A percentile compares a stretch with the other conserved stretches of the same genome.
Evolutionary conservation across 2,329 filamentous ascomycete species (phyloP).

Genomic region (Fusarium liriodendri): DNA sequence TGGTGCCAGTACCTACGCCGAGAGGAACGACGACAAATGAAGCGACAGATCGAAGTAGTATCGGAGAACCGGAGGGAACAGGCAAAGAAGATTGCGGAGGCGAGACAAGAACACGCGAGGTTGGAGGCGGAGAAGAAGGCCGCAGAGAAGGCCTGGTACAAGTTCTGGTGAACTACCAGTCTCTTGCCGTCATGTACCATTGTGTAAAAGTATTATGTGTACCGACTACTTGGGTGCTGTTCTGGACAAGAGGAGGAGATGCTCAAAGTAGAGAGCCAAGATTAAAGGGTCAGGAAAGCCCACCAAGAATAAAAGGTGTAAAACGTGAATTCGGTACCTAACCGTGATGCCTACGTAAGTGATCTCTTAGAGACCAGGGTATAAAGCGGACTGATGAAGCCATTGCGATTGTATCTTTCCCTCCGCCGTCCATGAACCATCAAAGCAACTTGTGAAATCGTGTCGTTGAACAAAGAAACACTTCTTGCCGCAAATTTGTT

Average conservation of each 20-base stretch:
- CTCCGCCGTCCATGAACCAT: slow-evolving; percentile 11
- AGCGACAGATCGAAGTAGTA: slow-evolving; percentile 78
- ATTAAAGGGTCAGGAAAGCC: slow-evolving; percentile 1
- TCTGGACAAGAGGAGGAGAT: slow-evolving; percentile 15
- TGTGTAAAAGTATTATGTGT: slow-evolving; percentile 38
- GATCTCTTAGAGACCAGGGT: slow-evolving; percentile 29
- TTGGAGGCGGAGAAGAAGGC: slow-evolving; percentile 49
- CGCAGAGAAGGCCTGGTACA: slow-evolving; percentile 63
- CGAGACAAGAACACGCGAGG: slow-evolving; percentile 49
- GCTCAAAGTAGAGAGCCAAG: slow-evolving; percentile 17
- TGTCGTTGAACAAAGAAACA: neutral
- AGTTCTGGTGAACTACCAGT: slow-evolving; percentile 60
- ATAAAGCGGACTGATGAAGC: slow-evolving; percentile 24
- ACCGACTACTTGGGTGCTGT: slow-evolving; percentile 20
- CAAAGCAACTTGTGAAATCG: slow-evolving; percentile 6
- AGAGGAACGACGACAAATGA: slow-evolving; percentile 85
- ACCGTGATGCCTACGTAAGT: slow-evolving; percentile 9
- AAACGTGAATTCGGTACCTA: slow-evolving; percentile 5
- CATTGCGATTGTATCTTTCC: slow-evolving; percentile 21
- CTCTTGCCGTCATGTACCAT: slow-evolving; percentile 31
- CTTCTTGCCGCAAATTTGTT: slow-evolving; percentile 1
- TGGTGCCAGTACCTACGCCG: slow-evolving; percentile 82
- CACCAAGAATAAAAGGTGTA: neutral
- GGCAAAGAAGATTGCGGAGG: slow-evolving; percentile 58
- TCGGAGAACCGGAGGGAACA: slow-evolving; percentile 63